Percentiles rank a stretch among this genome's conserved stretches.
These are phyloP conservation scores for Flammula alnicola DNA, from an alignment of 1,284 basidiomycete species.

Conservation along the genomic window DNA sequence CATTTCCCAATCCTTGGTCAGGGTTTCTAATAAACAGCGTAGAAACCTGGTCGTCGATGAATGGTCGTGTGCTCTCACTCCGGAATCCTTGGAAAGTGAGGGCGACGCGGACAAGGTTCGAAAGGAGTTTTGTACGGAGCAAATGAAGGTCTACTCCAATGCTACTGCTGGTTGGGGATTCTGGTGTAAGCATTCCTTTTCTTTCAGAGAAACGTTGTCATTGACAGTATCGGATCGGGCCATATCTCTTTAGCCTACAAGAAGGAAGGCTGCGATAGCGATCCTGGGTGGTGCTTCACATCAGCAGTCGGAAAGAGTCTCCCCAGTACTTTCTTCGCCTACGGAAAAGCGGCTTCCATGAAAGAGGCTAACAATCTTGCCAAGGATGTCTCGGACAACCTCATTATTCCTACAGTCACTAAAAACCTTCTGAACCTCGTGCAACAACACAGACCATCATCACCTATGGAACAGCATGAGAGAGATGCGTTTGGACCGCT, in stretches of 20 bases:
- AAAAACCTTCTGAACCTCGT: conserved; percentile 4
- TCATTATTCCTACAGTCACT: conserved; percentile 17
- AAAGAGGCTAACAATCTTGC: conserved; percentile 9
- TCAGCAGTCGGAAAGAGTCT: conserved; percentile 59
- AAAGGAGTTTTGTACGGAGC: conserved; percentile 63
- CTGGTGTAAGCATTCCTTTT: conserved; percentile 59
- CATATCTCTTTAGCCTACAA: conserved; percentile 61
- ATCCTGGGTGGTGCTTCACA: conserved; percentile 73
- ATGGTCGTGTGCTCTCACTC: conserved; percentile 74
- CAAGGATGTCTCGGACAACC: conserved; percentile 11
- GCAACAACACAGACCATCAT: too few relatives aligned
- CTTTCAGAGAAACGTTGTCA: background rate
- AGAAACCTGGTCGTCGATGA: conserved; percentile 74
- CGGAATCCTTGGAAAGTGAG: conserved; percentile 55
- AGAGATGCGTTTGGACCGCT: background rate
- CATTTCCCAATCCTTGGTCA: conserved; percentile 44
- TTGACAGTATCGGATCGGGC: too few relatives aligned
- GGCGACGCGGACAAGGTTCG: conserved; percentile 50
- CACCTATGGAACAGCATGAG: too few relatives aligned
- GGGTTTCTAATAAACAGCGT: conserved; percentile 44
- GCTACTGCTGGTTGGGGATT: conserved; percentile 72
- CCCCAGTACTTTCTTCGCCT: conserved; percentile 62
- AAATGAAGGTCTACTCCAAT: conserved; percentile 65
- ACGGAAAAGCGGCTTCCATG: conserved; percentile 29
- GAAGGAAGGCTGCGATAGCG: conserved; percentile 62